These are phyloP conservation scores for Davidsoniella eucalypti DNA, from an alignment of 2,329 filamentous ascomycete species.

Conservation along the genomic window DNA sequence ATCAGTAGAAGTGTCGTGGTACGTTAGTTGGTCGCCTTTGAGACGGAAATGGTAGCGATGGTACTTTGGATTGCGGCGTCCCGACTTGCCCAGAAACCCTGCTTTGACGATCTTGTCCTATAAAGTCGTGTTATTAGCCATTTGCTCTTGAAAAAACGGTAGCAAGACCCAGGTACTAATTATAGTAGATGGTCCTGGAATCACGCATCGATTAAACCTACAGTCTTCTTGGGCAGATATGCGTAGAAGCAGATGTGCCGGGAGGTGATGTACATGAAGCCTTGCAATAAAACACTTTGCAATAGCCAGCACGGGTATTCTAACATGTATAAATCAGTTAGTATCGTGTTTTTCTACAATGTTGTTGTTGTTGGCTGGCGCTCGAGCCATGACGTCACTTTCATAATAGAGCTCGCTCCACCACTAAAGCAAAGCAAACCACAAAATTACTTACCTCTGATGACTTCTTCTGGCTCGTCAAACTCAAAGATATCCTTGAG, in stretches of 20 bases:
- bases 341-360: neutral
- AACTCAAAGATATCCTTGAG: constrained; percentile 79
- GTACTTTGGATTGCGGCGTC: constrained; percentile 74
- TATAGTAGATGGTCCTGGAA: neutral
- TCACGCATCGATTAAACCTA: constrained; percentile 24
- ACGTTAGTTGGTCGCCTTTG: constrained; percentile 81
- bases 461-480: constrained; percentile 63
- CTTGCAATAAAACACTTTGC: constrained; percentile 80
- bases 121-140: neutral
- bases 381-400: constrained; percentile 8
- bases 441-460: constrained; percentile 40
- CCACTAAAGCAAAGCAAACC: neutral
- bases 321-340: constrained; percentile 18
- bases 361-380: neutral
- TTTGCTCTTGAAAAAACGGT: neutral
- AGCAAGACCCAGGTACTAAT: too few species aligned
- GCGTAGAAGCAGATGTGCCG: constrained; percentile 95
- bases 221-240: constrained; percentile 84
- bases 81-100: constrained; percentile 75
- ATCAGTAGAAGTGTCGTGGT: constrained; percentile 69
- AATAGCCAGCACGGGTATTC: constrained; percentile 91
- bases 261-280: constrained; percentile 88
- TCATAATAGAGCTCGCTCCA: neutral
- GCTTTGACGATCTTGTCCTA: constrained; percentile 65
- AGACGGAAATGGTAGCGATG: constrained; percentile 85